Evolutionary conservation across 148 eudicot genomes (phyloP), one percentile per base, ranked within the genome.

Genomic region (Chenopodium album): DNA sequence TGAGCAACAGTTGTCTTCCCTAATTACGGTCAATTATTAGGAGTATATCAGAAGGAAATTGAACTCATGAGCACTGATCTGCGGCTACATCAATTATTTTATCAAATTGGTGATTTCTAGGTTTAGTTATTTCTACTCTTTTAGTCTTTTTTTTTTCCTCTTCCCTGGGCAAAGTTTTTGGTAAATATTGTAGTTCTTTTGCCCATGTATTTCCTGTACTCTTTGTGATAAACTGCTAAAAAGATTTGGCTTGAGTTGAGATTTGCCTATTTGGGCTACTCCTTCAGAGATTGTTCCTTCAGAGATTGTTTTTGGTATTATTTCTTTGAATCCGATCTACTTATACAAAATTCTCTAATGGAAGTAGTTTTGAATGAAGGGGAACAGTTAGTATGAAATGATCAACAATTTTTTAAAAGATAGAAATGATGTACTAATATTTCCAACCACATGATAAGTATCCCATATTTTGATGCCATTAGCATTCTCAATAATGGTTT

Each of bases 161-260:
- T 71, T 20, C 14, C 9, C 74, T 75, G 69, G 79, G 76, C 82
- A 76, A 31, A 50, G 54, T 67, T 75, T 59, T 68, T 70, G 77
- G 83, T 80, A 80, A 20, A 84, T 76, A 76, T 76, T 31, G 65
- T 79, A 75, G 59, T 84, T 73, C 41, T 78, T 75, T 73, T 65
- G 79, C 66, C 50, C 73, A 37, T 65, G 54, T 71, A 72, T 26
- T 71, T 73, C 9, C 1, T 22, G 19, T 41, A 37, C 26, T 4
- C 10, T 80, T 80, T 46, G 54, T 66, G 29, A 50, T 22, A 37
- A 71, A 62, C 34, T 12, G 11, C 59, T 28, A 4, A 75, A 71
- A 60, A 66, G 54, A 29, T 62, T 73, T 63, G 73, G 13, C 17
- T 29, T 31, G 41, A 16, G 65, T 13, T 56, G 62, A 56, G 1